phyloP scores from a whole-genome alignment of 495 filamentous ascomycete species.

The Trichocladium antarcticum region DNA sequence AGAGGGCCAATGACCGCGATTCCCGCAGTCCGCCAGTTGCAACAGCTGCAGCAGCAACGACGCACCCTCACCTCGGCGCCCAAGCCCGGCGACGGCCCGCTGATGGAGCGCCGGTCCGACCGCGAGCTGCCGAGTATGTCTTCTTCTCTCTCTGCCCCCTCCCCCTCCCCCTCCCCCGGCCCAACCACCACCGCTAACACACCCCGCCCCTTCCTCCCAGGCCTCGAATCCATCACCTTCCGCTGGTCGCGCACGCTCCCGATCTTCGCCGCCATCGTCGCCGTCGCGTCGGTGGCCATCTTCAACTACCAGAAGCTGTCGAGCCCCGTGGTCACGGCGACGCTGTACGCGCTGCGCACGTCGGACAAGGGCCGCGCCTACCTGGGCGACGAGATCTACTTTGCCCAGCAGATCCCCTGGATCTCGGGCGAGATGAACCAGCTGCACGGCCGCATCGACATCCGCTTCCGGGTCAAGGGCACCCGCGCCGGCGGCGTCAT shows the following conservation, averaged over 20 bases:
- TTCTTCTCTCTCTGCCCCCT: neutral
- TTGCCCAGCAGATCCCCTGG: slow-evolving; percentile 78
- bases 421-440: slow-evolving; percentile 90
- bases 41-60: slow-evolving; percentile 5
- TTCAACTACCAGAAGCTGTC: slow-evolving; percentile 98
- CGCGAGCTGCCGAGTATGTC: slow-evolving; percentile 58
- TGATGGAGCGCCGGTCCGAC: slow-evolving; percentile 71
- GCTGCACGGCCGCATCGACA: slow-evolving; percentile 81
- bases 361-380: slow-evolving; percentile 58
- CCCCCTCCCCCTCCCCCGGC: neutral
- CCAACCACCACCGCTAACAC: no score
- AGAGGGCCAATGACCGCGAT: neutral
- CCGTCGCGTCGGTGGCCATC: slow-evolving; percentile 60
- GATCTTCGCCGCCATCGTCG: slow-evolving; percentile 47
- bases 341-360: slow-evolving; percentile 82
- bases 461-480: slow-evolving; percentile 78
- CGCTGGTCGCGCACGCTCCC: slow-evolving; percentile 43
- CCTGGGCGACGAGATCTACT: slow-evolving; percentile 89
- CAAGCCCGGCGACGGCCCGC: slow-evolving; percentile 49
- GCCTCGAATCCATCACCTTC: slow-evolving; percentile 23
- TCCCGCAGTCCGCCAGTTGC: neutral
- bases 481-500: slow-evolving; percentile 60
- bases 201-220: no score
- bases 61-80: slow-evolving; percentile 36
- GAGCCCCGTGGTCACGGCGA: slow-evolving; percentile 68